Base-by-base conservation (phyloP, 75 land plant genomes). In the Cryptomeria japonica region DNA sequence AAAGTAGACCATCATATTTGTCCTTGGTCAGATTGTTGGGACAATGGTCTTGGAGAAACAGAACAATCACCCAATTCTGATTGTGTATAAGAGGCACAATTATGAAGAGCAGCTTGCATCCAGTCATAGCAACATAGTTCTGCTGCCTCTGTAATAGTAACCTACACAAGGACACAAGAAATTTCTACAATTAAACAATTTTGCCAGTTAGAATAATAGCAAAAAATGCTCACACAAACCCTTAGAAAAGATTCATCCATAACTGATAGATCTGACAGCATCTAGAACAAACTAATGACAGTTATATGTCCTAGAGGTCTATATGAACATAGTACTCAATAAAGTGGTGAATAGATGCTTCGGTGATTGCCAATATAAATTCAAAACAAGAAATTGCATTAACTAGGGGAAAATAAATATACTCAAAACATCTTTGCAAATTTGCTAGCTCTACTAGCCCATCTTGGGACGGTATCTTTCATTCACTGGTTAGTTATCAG, bases 71-170 rank as follows among this genome's bases (percentile, higher is more conserved):
- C 32, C 1, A 2, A 82, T 82, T 82, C 34, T 46, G 84, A 3
- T 1, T 42, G 18, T 46, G 84, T 28, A 28, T n/a, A 82, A 82
- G 34, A 46, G 32, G 42, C 84, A 82, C 84, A 82, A 82, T 46
- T 46, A 46, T 46, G 51, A 82, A 96, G 93, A 84, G 95, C 96
- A 75, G 86, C 84, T 32, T 93, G 91, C 97, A 96, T 96, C 97
- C 97, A 96, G 51, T 93, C 95, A 87, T 93, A 91, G 12, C 94
- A 88, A 88, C 97, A 95, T n/a, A 76, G 91, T 42, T 87, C 87
- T 12, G 58, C 83, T 42, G 97, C 97, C 44, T 96, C 96, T 34
- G 87, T 38, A 46, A 91, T 86, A 18, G 84, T 86, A 80, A 96
- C 88, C 97, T 96, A 89, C 28, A 49, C 39, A 79, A 46, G 53